Evolutionary conservation across 2,329 filamentous ascomycete species (phyloP).

Genomic region (Diplodia sapinea): DNA sequence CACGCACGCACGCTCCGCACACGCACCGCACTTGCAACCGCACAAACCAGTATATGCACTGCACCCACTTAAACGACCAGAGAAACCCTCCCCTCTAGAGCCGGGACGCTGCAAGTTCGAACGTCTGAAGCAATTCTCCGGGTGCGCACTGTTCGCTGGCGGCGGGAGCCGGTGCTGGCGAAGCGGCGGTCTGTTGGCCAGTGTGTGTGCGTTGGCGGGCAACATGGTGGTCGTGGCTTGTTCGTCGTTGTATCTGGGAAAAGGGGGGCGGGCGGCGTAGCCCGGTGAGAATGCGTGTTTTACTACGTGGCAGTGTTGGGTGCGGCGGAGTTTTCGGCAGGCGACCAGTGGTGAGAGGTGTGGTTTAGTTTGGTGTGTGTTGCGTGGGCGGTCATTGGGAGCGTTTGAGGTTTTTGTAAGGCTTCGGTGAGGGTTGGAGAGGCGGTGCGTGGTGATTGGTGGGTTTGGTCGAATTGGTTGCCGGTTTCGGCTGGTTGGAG

Average conservation of each 20-base stretch:
- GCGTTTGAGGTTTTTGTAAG: not conserved
- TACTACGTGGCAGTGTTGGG: not conserved
- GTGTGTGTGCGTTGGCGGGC: not conserved
- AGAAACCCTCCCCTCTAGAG: no score
- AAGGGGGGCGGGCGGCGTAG: no score
- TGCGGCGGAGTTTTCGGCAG: not conserved
- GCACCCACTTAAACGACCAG: no score
- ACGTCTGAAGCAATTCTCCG: conserved; percentile 26
- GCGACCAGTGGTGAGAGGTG: not conserved
- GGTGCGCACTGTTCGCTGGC: not conserved
- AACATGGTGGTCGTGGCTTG: no score
- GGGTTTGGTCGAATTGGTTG: not conserved
- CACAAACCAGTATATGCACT: not conserved
- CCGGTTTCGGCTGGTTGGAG: conserved; percentile 1
- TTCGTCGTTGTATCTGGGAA: no score
- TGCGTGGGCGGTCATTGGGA: not conserved
- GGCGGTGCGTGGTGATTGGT: not conserved
- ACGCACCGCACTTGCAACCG: not conserved
- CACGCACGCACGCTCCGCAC: not conserved
- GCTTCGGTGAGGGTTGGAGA: not conserved
- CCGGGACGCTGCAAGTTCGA: not conserved
- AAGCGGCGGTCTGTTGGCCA: not conserved
- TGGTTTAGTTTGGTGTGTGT: not conserved
- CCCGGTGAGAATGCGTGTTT: not conserved
- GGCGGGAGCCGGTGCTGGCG: not conserved